Conservation (phyloP, 305 asterid species). For the Solanum chacoense region DNA sequence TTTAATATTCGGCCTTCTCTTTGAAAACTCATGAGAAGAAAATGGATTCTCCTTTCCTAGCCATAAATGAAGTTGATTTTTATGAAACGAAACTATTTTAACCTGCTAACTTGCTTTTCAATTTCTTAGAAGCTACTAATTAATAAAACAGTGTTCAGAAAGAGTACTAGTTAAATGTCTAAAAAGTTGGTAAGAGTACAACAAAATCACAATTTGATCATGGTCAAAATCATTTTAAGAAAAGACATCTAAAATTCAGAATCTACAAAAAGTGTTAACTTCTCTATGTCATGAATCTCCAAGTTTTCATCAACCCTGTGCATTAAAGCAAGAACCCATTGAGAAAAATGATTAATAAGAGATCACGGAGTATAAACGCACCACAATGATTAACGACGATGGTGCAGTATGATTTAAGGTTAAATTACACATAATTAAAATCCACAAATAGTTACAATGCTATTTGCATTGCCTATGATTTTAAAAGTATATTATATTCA, state of each 20-base stretch:
- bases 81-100: background rate
- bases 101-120: background rate
- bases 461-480: background rate
- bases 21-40: background rate
- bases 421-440: background rate
- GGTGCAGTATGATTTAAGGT: background rate
- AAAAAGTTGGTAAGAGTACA: background rate
- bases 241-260: background rate
- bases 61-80: background rate
- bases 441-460: background rate
- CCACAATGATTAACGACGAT: background rate
- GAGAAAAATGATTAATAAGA: background rate
- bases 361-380: background rate
- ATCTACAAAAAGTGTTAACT: background rate
- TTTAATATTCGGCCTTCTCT: background rate
- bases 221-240: background rate
- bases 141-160: background rate
- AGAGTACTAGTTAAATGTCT: background rate
- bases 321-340: background rate
- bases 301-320: conserved; percentile 62
- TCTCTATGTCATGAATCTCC: conserved; percentile 29
- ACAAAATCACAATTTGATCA: background rate
- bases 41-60: background rate
- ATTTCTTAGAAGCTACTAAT: background rate
- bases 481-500: background rate